These are phyloP conservation scores for Cercospora citrullina DNA, from an alignment of 2,329 filamentous ascomycete genomes.

Conservation along the genomic window DNA sequence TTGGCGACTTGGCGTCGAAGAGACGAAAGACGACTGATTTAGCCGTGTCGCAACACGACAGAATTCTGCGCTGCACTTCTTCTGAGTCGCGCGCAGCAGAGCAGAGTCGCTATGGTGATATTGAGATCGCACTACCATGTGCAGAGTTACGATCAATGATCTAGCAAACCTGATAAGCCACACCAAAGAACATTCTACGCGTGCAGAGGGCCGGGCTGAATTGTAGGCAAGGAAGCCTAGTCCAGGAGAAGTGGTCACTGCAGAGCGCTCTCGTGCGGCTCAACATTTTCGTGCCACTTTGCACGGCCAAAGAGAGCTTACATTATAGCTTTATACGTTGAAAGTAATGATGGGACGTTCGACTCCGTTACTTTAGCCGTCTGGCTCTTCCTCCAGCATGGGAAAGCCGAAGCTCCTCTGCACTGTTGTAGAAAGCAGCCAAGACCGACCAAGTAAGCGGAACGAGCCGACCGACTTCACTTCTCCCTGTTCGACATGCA, in stretches of 20 bases:
- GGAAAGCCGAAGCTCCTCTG: neutral
- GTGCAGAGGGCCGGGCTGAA: too few relatives aligned
- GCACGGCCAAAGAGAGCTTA: too few relatives aligned
- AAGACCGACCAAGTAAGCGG: too few relatives aligned
- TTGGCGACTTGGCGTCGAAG: neutral
- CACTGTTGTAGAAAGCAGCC: too few relatives aligned
- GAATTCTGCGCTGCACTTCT: neutral
- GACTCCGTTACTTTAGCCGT: neutral
- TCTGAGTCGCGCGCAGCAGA: neutral
- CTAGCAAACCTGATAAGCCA: neutral
- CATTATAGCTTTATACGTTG: neutral
- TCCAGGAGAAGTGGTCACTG: neutral
- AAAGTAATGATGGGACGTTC: neutral
- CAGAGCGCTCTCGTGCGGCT: neutral
- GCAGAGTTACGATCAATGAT: neutral
- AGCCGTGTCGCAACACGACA: too few relatives aligned
- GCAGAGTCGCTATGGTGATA: too few relatives aligned
- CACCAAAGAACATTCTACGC: neutral
- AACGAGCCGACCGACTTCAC: too few relatives aligned
- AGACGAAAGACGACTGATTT: too few relatives aligned
- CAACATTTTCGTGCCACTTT: neutral
- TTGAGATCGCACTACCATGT: neutral
- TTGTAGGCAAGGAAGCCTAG: neutral
- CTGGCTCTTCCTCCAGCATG: neutral
- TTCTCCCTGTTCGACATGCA: too few relatives aligned